Evolutionary conservation across 306 rosid species (phyloP).

Genomic region (Vachellia pachyceras): DNA sequence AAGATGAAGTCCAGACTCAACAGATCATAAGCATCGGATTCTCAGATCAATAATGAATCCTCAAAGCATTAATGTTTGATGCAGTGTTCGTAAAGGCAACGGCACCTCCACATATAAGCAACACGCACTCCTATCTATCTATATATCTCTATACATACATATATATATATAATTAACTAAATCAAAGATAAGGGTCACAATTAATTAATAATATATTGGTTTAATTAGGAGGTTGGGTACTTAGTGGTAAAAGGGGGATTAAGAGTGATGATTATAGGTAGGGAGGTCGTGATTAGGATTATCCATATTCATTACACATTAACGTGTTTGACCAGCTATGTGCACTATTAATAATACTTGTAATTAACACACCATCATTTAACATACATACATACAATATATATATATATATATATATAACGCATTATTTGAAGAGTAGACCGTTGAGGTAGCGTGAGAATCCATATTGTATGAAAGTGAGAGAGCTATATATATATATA

Average conservation of each 20-base stretch:
- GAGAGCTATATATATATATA: no score
- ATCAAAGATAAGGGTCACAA: background rate
- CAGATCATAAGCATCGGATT: conserved; percentile 42
- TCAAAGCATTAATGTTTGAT: conserved; percentile 41
- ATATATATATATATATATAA: no score
- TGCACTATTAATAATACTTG: background rate
- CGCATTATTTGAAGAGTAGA: background rate
- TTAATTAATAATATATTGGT: no score
- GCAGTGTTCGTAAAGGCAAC: conserved; percentile 79
- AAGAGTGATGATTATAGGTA: background rate
- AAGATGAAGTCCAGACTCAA: background rate
- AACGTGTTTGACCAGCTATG: conserved; percentile 78
- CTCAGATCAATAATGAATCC: conserved; percentile 32
- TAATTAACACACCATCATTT: background rate
- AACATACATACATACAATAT: no score
- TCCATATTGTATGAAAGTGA: conserved; percentile 54
- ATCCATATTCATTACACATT: conserved; percentile 41
- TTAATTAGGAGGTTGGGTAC: no score
- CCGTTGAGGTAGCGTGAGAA: conserved; percentile 70
- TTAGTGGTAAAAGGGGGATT: no score
- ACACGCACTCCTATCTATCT: background rate
- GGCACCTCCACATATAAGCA: conserved; percentile 47
- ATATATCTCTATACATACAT: no score
- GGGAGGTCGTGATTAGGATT: background rate
- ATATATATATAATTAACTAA: no score